A percentile compares a stretch with the other conserved stretches of the same genome.
These are phyloP conservation scores for Gracilaria caudata DNA, from an alignment of 23 red algal species.

Conservation along the genomic window DNA sequence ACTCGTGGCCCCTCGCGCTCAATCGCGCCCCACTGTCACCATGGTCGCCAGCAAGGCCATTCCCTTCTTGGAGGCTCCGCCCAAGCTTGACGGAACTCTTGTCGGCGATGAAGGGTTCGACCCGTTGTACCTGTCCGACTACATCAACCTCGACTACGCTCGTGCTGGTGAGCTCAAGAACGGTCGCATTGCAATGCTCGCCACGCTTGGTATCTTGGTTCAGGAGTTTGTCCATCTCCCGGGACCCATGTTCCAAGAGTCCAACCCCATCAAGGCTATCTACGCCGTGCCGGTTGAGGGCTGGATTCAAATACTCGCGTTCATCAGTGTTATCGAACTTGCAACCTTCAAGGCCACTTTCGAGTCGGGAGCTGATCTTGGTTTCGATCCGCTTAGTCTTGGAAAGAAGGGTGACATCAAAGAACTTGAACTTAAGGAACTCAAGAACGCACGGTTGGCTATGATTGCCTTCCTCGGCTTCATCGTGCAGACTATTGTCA, in stretches of 20 bases:
- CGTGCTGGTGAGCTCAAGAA: conserved; percentile 73
- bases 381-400: conserved; percentile 88
- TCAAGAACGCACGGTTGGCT: conserved; percentile 84
- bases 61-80: conserved; percentile 86
- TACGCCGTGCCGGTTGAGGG: conserved; percentile 87
- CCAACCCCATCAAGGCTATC: conserved; percentile 83
- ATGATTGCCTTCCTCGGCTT: conserved; percentile 82
- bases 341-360: conserved; percentile 89
- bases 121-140: conserved; percentile 82
- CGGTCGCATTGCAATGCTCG: conserved; percentile 90
- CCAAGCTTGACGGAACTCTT: conserved; percentile 69
- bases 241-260: conserved; percentile 71
- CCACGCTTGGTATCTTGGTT: conserved; percentile 71
- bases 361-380: conserved; percentile 68
- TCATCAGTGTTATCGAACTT: conserved; percentile 78
- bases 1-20: not conserved
- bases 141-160: conserved; percentile 84
- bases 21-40: conserved; percentile 39
- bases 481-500: conserved; percentile 73
- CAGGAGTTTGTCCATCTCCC: conserved; percentile 93
- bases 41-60: conserved; percentile 80
- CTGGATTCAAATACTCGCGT: conserved; percentile 87
- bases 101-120: conserved; percentile 75
- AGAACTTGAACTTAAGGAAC: conserved; percentile 68
- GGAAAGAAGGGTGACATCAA: conserved; percentile 38